phyloP scores from a whole-genome alignment of 345 rosid genomes.

The Sisymbrium altissimum region DNA sequence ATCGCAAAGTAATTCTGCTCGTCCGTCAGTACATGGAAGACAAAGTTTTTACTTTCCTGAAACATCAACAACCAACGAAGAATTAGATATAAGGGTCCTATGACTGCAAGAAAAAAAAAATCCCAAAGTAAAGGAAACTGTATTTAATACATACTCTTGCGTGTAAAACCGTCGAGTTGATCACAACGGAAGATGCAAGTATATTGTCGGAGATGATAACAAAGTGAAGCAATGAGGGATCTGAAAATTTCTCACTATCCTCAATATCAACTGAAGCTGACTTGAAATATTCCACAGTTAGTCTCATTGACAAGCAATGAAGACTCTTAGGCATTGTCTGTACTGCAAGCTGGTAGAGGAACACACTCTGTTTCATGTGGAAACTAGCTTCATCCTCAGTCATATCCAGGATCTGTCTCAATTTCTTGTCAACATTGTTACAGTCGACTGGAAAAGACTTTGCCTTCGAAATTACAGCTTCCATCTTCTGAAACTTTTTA shows the following conservation, averaged over 20 bases:
- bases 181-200: constrained; percentile 84
- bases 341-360: constrained; percentile 77
- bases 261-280: constrained; percentile 44
- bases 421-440: constrained; percentile 84
- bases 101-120: not conserved
- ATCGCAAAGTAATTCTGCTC: constrained; percentile 77
- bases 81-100: constrained; percentile 13
- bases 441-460: constrained; percentile 71
- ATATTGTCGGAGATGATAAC: constrained; percentile 78
- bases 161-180: constrained; percentile 74
- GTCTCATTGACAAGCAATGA: constrained; percentile 85
- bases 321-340: constrained; percentile 96
- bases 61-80: constrained; percentile 36
- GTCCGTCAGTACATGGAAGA: constrained; percentile 91
- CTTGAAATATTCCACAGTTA: constrained; percentile 84
- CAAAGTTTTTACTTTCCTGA: constrained; percentile 78
- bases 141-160: constrained; percentile 50
- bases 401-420: constrained; percentile 87
- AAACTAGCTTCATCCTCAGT: constrained; percentile 91
- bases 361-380: constrained; percentile 78
- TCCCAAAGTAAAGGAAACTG: constrained; percentile 14
- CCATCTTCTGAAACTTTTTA: constrained; percentile 61
- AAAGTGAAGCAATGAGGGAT: constrained; percentile 65
- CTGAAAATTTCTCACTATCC: constrained; percentile 53
- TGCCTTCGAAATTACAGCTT: constrained; percentile 65